phyloP scores from a whole-genome alignment of 2,329 filamentous ascomycete species.

The Chaetomium olivaceum region DNA sequence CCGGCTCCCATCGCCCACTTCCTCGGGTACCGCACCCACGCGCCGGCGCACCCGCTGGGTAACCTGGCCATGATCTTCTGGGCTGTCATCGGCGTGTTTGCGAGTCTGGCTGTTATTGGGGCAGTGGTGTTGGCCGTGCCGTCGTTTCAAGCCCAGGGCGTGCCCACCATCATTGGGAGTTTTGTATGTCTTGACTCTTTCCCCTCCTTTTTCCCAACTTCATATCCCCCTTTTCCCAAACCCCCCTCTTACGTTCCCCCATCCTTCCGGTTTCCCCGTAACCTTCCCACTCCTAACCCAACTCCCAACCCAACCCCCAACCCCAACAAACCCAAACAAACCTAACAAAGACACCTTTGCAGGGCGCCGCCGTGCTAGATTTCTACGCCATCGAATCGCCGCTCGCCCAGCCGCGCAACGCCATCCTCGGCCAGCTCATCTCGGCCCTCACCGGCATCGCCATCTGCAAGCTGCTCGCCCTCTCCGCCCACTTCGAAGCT shows the following conservation, averaged over 20 bases:
- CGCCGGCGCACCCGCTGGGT: slow-evolving; percentile 46
- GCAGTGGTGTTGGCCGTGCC: slow-evolving; percentile 56
- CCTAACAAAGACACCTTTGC: background rate
- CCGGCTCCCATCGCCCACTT: slow-evolving; percentile 68
- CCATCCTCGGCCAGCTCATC: slow-evolving; percentile 66
- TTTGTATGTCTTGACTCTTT: slow-evolving; percentile 57
- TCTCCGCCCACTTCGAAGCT: slow-evolving; percentile 48
- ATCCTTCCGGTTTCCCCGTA: background rate
- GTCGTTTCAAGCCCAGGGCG: slow-evolving; percentile 52
- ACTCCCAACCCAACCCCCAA: background rate
- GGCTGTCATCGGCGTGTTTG: slow-evolving; percentile 66
- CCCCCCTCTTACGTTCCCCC: background rate
- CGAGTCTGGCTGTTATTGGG: slow-evolving; percentile 60
- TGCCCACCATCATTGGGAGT: slow-evolving; percentile 66
- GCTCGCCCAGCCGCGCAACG: slow-evolving; percentile 71
- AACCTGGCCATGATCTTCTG: slow-evolving; percentile 62
- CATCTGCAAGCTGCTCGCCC: slow-evolving; percentile 65
- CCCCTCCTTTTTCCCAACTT: slow-evolving; percentile 21
- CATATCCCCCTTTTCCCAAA: background rate
- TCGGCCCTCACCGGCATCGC: slow-evolving; percentile 61
- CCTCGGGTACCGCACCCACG: slow-evolving; percentile 59
- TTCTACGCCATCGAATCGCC: slow-evolving; percentile 72
- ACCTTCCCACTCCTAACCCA: background rate
- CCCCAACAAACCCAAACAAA: background rate
- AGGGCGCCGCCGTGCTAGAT: slow-evolving; percentile 76